Percentiles rank a stretch among this genome's conserved stretches.
Evolutionary conservation across 768 basidiomycete genomes (phyloP).

Genomic region (Rhizopogon sp.): DNA sequence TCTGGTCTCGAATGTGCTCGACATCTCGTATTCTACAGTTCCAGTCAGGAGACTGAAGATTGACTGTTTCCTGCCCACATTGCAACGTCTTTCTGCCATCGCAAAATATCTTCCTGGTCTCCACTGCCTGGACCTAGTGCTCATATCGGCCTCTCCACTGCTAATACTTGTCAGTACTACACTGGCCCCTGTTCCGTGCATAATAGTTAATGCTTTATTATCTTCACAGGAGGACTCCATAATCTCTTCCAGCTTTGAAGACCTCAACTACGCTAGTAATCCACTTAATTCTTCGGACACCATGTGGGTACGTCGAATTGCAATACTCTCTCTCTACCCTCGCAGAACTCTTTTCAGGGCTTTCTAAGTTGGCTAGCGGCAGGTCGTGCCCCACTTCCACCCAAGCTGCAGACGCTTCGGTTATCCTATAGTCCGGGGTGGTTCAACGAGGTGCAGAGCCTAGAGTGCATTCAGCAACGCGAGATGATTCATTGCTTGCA

Average conservation of each 20-base stretch:
- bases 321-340: too few relatives aligned
- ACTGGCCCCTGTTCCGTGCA: background rate
- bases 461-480: too few relatives aligned
- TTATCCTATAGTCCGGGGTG: background rate
- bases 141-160: background rate
- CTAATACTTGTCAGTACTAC: background rate
- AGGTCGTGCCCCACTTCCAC: background rate
- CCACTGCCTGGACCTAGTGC: background rate
- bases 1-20: background rate
- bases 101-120: background rate
- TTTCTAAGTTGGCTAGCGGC: background rate
- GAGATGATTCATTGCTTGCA: background rate
- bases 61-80: too few relatives aligned
- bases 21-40: background rate
- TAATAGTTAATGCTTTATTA: background rate
- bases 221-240: background rate
- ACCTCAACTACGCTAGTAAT: background rate
- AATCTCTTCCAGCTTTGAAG: background rate
- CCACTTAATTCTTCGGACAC: background rate
- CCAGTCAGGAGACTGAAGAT: too few relatives aligned
- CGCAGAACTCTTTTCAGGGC: background rate
- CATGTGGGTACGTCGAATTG: too few relatives aligned
- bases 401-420: background rate
- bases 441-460: too few relatives aligned
- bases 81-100: background rate